Conservation (phyloP, 1,284 basidiomycete species). For the Phellinidium pouzarii region DNA sequence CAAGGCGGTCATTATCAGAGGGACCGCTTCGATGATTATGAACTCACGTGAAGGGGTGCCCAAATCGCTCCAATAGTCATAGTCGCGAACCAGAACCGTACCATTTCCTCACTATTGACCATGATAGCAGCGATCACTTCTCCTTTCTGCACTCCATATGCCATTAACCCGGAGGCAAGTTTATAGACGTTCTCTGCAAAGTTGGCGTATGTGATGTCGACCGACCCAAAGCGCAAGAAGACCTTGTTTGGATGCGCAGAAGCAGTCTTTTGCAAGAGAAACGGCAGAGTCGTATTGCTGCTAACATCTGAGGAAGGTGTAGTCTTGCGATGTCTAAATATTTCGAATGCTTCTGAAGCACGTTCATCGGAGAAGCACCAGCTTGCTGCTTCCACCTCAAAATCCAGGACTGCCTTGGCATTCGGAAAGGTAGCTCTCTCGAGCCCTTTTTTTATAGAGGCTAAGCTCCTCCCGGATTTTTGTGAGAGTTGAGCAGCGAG, state of each 20-base stretch:
- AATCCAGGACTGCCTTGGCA: not conserved
- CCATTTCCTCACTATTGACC: conserved; percentile 14
- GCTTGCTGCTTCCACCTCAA: conserved; percentile 10
- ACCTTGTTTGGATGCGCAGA: not conserved
- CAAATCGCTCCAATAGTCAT: conserved; percentile 12
- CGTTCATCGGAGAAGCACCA: conserved; percentile 4
- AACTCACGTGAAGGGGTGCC: conserved; percentile 11
- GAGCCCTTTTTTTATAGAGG: conserved; percentile 5
- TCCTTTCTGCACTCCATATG: not conserved
- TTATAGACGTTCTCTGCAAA: not conserved
- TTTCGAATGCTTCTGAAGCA: conserved; percentile 7
- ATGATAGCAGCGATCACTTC: conserved; percentile 14
- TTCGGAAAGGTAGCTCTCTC: conserved; percentile 11
- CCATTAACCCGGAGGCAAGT: not conserved
- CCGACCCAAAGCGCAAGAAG: conserved; percentile 8
- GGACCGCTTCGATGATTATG: not conserved
- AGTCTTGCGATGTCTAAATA: conserved; percentile 6
- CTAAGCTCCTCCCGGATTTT: conserved; percentile 6
- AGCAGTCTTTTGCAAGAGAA: not conserved
- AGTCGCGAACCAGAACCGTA: conserved; percentile 11
- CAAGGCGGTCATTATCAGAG: not conserved
- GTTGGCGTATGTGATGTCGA: conserved; percentile 1
- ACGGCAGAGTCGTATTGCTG: not conserved
- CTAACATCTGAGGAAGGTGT: not conserved
- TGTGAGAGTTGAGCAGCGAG: conserved; percentile 1